Evolutionary conservation across 2,329 filamentous ascomycete genomes (phyloP), one percentile per base, ranked within the genome.

Genomic region (Cladosporium sp.): DNA sequence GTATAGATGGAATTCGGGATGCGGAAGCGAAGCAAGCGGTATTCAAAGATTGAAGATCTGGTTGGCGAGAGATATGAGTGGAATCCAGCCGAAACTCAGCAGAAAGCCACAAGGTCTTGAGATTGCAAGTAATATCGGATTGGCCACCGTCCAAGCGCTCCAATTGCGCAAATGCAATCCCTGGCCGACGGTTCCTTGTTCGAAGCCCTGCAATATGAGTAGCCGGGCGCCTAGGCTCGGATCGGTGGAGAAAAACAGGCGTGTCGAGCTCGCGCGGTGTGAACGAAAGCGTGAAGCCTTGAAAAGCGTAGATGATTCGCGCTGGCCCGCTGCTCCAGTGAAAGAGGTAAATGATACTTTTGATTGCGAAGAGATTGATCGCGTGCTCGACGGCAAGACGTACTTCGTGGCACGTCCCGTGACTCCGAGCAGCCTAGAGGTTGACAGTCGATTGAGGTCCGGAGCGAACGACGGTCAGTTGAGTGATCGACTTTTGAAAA

Each of bases 371-470:
- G 50, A 57, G 53, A 54, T 60, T 52, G 52, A 51, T 52, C 50
- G 43, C 51, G 51, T 41, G 51, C 40, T 38, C 46, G 38, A 55
- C 54, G 58, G 54, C 50, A 51, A 43, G 42, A 39, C 45, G 38
- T 46, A 53, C 39, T 43, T 56, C 53, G 54, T 59, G 56, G 58
- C 50, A 56, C 57, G 55, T 55, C 54, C 56, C 58, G 57, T 59
- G 55, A 58, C 57, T 56, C 58, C 56, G 60, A 58, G 51, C 8
- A 18, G 51, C 56, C 54, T 56, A 35, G 32, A 35, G 15, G 9
- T 27, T 4, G 22, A 25, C 29, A 20, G 38, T 48, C 27, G 45
- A 48, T 48, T 38, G 25, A 12, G 27, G 36, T 39, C 45, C 25
- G 45, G 27, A 33, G 25, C 35, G 40, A 36, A 36, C 27, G 32